phyloP scores from a whole-genome alignment of 345 rosid species.

The Eutrema japonicum region DNA sequence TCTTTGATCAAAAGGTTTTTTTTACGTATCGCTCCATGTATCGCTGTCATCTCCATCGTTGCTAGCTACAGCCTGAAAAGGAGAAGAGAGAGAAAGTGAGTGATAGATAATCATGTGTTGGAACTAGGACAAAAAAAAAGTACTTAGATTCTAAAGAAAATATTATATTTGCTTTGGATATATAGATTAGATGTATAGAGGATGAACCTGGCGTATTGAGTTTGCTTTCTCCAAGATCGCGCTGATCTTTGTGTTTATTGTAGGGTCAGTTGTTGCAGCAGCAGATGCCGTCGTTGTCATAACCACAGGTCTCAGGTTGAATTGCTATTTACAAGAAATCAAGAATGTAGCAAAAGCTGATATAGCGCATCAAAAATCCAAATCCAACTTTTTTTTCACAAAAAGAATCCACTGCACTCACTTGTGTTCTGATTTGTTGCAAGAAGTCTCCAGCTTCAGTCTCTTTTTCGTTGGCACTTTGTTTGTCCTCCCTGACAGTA shows the following conservation, averaged over 20 bases:
- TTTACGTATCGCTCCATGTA: conserved; percentile 64
- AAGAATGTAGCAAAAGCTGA: conserved; percentile 14
- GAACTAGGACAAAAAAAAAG: not conserved
- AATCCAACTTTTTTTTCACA: conserved; percentile 4
- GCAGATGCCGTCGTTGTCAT: conserved; percentile 54
- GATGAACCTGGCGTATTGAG: conserved; percentile 89
- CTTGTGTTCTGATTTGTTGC: conserved; percentile 84
- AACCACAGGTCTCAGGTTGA: conserved; percentile 65
- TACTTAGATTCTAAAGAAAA: conserved; percentile 15
- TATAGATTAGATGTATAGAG: not conserved
- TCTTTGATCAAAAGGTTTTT: conserved; percentile 1
- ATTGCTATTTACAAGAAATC: conserved; percentile 56
- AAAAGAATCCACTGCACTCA: conserved; percentile 49
- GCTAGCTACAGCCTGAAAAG: conserved; percentile 78
- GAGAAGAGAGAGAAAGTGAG: conserved; percentile 9
- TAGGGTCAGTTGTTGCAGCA: conserved; percentile 46
- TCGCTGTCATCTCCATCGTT: conserved; percentile 82
- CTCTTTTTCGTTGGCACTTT: conserved; percentile 46
- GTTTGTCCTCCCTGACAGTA: conserved; percentile 51
- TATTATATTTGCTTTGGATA: conserved; percentile 11
- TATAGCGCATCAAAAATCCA: conserved; percentile 24
- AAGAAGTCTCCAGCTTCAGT: conserved; percentile 79
- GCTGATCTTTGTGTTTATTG: conserved; percentile 62
- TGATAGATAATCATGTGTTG: conserved; percentile 9
- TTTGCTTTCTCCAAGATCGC: conserved; percentile 91